Conservation (phyloP, 495 filamentous ascomycete genomes). For the Hypoxylon trugodes region DNA sequence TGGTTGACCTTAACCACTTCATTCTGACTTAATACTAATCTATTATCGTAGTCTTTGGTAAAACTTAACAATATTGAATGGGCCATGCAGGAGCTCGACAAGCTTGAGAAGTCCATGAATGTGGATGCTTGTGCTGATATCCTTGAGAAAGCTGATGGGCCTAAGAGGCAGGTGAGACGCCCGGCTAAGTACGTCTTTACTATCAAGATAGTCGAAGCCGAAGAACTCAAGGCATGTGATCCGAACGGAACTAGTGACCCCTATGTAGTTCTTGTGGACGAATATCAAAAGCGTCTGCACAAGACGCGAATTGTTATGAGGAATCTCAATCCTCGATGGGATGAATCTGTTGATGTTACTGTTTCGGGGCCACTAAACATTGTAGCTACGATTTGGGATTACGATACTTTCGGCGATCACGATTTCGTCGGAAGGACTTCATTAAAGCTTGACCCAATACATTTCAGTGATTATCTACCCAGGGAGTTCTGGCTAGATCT, state of each 20-base stretch:
- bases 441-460: constrained; percentile 90
- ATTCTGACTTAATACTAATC: constrained; percentile 24
- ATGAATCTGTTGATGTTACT: constrained; percentile 95
- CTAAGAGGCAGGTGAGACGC: constrained; percentile 61
- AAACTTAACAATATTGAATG: constrained; percentile 99
- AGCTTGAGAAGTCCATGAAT: constrained; percentile 86
- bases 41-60: constrained; percentile 76
- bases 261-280: constrained; percentile 95
- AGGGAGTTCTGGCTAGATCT: constrained; percentile 97
- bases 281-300: constrained; percentile 96
- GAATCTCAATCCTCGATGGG: constrained; percentile 95
- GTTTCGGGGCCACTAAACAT: constrained; percentile 91
- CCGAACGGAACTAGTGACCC: constrained; percentile 94
- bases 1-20: constrained; percentile 29
- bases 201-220: constrained; percentile 98
- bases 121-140: constrained; percentile 93
- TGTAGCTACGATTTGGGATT: constrained; percentile 98
- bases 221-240: constrained; percentile 97
- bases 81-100: constrained; percentile 88
- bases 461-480: constrained; percentile 95
- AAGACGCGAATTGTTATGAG: constrained; percentile 93
- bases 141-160: constrained; percentile 69
- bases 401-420: constrained; percentile 96
- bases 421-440: constrained; percentile 96
- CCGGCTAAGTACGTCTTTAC: constrained; percentile 93